Conservation (phyloP, 768 basidiomycete genomes). For the Termitomyces sp. region DNA sequence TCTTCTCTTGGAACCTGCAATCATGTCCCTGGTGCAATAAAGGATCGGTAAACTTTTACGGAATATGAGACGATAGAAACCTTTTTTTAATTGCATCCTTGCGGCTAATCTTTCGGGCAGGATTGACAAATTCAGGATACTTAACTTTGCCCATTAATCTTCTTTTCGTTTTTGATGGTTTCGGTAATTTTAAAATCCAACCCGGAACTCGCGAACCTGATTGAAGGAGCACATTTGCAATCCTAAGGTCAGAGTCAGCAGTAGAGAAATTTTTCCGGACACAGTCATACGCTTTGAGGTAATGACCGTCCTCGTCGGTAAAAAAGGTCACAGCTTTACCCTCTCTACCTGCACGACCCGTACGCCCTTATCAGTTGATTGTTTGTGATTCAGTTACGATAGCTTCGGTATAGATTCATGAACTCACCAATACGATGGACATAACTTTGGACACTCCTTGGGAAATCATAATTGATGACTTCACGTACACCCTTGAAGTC, state of each 20-base stretch:
- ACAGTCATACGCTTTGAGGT: conserved; percentile 72
- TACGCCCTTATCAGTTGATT: conserved; percentile 55
- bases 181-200: conserved; percentile 93
- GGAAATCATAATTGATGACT: conserved; percentile 97
- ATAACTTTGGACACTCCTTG: conserved; percentile 91
- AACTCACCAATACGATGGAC: conserved; percentile 84
- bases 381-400: background rate
- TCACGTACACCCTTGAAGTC: conserved; percentile 93
- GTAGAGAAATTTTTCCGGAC: background rate
- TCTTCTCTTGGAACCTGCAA: conserved; percentile 65
- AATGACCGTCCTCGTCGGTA: conserved; percentile 88
- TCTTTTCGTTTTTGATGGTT: conserved; percentile 86
- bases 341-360: conserved; percentile 87
- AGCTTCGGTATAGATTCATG: background rate
- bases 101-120: conserved; percentile 62
- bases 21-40: conserved; percentile 62
- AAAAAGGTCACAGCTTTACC: conserved; percentile 96
- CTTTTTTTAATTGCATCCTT: conserved; percentile 69
- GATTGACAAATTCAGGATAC: conserved; percentile 69
- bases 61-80: conserved; percentile 27
- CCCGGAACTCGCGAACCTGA: conserved; percentile 89
- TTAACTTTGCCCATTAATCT: conserved; percentile 81
- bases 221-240: conserved; percentile 92
- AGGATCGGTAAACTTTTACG: background rate
- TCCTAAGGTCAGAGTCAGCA: conserved; percentile 37